phyloP scores from a whole-genome alignment of 345 rosid species.

The Salix koriyanagi region DNA sequence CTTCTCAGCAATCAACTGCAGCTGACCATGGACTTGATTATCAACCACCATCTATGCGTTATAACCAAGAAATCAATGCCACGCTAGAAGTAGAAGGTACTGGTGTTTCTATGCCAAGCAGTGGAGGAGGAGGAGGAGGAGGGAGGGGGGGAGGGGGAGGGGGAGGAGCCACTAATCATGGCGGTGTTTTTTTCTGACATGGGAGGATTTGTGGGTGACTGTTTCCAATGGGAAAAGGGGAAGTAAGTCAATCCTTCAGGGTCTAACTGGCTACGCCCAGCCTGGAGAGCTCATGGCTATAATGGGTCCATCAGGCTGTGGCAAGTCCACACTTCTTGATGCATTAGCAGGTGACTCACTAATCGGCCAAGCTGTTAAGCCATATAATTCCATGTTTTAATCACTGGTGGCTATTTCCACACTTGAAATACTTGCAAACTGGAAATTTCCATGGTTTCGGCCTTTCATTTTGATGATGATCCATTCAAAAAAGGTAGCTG shows the following conservation, averaged over 20 bases:
- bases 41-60: not conserved
- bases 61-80: not conserved
- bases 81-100: slow-evolving; percentile 1
- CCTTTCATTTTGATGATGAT: not conserved
- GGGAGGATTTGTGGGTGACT: slow-evolving; percentile 21
- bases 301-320: slow-evolving; percentile 27
- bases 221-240: slow-evolving; percentile 9
- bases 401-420: too few species aligned
- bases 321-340: slow-evolving; percentile 30
- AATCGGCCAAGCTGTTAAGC: too few species aligned
- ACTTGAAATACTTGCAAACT: not conserved
- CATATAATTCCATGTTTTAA: too few species aligned
- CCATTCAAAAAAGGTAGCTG: too few species aligned
- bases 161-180: not conserved
- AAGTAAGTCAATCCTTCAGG: slow-evolving; percentile 13
- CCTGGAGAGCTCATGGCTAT: slow-evolving; percentile 27
- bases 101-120: not conserved
- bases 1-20: not conserved
- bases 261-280: slow-evolving; percentile 20
- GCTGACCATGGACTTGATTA: not conserved
- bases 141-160: not conserved
- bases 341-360: slow-evolving; percentile 18
- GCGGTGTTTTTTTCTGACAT: slow-evolving; percentile 20
- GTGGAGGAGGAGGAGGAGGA: not conserved
- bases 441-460: not conserved